phyloP scores from a whole-genome alignment of 768 basidiomycete genomes.

The Heimioporus sp. region DNA sequence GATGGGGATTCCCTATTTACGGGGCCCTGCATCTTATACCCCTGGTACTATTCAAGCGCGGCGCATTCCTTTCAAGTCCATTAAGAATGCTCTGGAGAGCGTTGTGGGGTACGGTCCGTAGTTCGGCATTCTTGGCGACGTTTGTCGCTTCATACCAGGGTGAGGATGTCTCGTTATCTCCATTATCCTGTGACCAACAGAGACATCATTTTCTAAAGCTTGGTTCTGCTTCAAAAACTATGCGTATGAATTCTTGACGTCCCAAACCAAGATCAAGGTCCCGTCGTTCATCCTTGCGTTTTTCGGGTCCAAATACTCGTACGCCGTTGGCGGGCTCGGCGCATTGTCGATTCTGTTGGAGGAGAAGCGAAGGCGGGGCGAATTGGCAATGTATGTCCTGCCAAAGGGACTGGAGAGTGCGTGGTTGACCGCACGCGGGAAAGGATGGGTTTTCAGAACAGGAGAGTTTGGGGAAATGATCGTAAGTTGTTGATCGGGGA shows the following conservation, averaged over 20 bases:
- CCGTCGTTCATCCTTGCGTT: slow-evolving; percentile 51
- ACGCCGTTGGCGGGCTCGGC: slow-evolving; percentile 70
- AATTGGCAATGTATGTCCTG: slow-evolving; percentile 89
- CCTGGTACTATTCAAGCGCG: slow-evolving; percentile 76
- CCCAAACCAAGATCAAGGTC: slow-evolving; percentile 33
- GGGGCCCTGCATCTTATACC: slow-evolving; percentile 90
- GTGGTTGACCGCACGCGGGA: slow-evolving; percentile 79
- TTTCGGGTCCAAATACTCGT: slow-evolving; percentile 66
- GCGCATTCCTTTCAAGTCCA: slow-evolving; percentile 64
- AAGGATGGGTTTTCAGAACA: slow-evolving; percentile 70
- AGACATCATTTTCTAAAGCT: slow-evolving; percentile 33
- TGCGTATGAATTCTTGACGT: slow-evolving; percentile 48
- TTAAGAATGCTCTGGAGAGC: slow-evolving; percentile 62
- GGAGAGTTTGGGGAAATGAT: slow-evolving; percentile 68
- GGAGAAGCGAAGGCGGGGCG: slow-evolving; percentile 81
- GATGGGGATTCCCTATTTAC: slow-evolving; percentile 83
- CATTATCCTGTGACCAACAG: background rate
- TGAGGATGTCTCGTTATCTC: slow-evolving; percentile 31
- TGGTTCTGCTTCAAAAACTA: slow-evolving; percentile 68
- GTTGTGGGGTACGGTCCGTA: slow-evolving; percentile 70
- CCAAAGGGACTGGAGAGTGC: slow-evolving; percentile 89
- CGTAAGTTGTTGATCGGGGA: slow-evolving; percentile 37
- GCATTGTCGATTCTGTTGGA: slow-evolving; percentile 85
- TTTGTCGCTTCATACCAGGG: slow-evolving; percentile 84
- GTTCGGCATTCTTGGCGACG: slow-evolving; percentile 81